phyloP scores from a whole-genome alignment of 169 alveolate species.

The Plasmodium coatneyi region DNA sequence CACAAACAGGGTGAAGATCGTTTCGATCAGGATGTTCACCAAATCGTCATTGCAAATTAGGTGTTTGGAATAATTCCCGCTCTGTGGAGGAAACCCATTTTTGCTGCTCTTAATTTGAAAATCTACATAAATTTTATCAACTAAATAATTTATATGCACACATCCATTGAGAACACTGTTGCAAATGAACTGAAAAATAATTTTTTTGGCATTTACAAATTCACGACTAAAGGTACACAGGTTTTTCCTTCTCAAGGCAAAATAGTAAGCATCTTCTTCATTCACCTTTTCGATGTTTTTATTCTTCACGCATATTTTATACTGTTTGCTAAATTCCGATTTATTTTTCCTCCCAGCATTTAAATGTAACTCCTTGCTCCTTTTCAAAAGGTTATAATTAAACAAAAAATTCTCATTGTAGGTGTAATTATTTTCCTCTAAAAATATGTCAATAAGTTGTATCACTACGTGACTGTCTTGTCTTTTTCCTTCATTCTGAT shows the following conservation, averaged over 20 bases:
- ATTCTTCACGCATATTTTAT: constrained; percentile 51
- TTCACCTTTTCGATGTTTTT: constrained; percentile 69
- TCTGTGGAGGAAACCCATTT: neutral
- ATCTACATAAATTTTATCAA: constrained; percentile 73
- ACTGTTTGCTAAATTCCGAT: constrained; percentile 46
- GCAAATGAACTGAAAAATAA: constrained; percentile 58
- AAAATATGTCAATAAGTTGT: constrained; percentile 64
- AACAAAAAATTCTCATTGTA: constrained; percentile 66
- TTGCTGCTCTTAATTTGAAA: constrained; percentile 31
- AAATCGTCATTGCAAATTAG: constrained; percentile 57
- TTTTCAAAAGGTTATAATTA: constrained; percentile 50
- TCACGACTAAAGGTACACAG: constrained; percentile 46
- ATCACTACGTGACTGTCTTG: constrained; percentile 26
- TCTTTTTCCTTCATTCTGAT: constrained; percentile 10
- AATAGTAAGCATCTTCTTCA: constrained; percentile 74
- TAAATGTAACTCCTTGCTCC: constrained; percentile 39
- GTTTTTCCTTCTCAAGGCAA: constrained; percentile 41
- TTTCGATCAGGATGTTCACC: constrained; percentile 59
- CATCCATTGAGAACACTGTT: constrained; percentile 21
- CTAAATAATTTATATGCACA: constrained; percentile 55
- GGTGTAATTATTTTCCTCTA: constrained; percentile 63
- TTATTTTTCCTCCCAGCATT: constrained; percentile 15
- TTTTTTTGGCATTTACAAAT: constrained; percentile 54
- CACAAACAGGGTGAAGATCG: constrained; percentile 42
- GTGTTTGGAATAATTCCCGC: constrained; percentile 6